These are phyloP conservation scores for Diplotaxis tenuifolia DNA, from an alignment of 345 rosid species.

Conservation along the genomic window DNA sequence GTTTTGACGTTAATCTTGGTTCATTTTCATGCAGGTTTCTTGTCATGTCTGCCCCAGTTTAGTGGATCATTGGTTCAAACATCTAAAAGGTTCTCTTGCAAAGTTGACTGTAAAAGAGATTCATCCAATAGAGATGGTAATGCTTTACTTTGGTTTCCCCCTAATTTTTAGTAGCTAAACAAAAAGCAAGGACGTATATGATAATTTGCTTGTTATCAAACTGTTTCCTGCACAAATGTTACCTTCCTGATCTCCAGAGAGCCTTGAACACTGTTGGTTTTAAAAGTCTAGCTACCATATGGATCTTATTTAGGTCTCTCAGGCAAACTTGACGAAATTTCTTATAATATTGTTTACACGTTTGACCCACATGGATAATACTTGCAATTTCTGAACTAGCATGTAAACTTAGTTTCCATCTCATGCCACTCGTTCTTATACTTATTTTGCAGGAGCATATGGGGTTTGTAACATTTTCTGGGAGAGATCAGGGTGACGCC, in stretches of 20 bases:
- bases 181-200: background rate
- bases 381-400: slow-evolving; percentile 12
- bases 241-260: background rate
- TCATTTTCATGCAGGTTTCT: slow-evolving; percentile 46
- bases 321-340: background rate
- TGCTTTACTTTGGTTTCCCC: slow-evolving; percentile 5
- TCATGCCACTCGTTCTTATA: slow-evolving; percentile 17
- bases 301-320: slow-evolving; percentile 6
- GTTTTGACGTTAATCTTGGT: slow-evolving; percentile 8
- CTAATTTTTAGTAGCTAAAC: background rate
- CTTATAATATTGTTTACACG: background rate
- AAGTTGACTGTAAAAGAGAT: slow-evolving; percentile 48
- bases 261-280: background rate
- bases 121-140: slow-evolving; percentile 51
- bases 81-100: slow-evolving; percentile 49
- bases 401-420: slow-evolving; percentile 8
- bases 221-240: background rate
- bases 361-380: slow-evolving; percentile 2
- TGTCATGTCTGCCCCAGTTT: slow-evolving; percentile 45
- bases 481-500: slow-evolving; percentile 44
- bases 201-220: background rate
- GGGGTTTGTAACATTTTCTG: slow-evolving; percentile 42
- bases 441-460: slow-evolving; percentile 47
- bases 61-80: slow-evolving; percentile 42
- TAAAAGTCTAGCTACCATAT: slow-evolving; percentile 4